These are phyloP conservation scores for Fusarium staphyleae DNA, from an alignment of 2,329 filamentous ascomycete species.

Conservation along the genomic window DNA sequence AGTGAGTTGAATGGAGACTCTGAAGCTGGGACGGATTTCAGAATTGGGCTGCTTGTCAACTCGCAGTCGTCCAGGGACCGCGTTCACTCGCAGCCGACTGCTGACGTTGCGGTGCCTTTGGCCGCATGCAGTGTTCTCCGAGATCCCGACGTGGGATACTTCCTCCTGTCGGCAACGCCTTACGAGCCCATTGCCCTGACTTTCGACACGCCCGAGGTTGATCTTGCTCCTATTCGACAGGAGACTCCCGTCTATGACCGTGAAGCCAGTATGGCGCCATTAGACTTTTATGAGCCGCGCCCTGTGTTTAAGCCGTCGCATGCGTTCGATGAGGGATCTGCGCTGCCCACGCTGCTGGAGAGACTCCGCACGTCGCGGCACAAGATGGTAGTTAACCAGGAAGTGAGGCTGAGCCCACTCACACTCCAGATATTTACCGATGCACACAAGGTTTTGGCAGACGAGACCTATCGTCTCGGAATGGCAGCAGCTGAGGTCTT, in stretches of 20 bases:
- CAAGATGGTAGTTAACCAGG: slow-evolving; percentile 68
- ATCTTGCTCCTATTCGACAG: slow-evolving; percentile 52
- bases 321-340: slow-evolving; percentile 64
- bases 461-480: slow-evolving; percentile 73
- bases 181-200: slow-evolving; percentile 65
- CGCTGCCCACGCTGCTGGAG: slow-evolving; percentile 63
- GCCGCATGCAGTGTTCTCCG: slow-evolving; percentile 61
- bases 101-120: slow-evolving; percentile 57
- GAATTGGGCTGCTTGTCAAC: slow-evolving; percentile 66
- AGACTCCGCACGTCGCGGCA: slow-evolving; percentile 65
- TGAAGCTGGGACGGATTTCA: slow-evolving; percentile 66
- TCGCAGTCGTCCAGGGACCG: slow-evolving; percentile 65
- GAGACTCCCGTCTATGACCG: slow-evolving; percentile 54
- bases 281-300: slow-evolving; percentile 67
- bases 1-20: slow-evolving; percentile 64
- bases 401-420: slow-evolving; percentile 73
- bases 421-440: slow-evolving; percentile 76
- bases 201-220: slow-evolving; percentile 65
- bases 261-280: slow-evolving; percentile 52
- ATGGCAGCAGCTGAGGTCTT: slow-evolving; percentile 77
- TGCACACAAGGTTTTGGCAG: slow-evolving; percentile 73
- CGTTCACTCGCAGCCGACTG: slow-evolving; percentile 61
- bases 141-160: slow-evolving; percentile 70
- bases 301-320: slow-evolving; percentile 70
- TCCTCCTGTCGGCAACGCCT: slow-evolving; percentile 65